These are phyloP conservation scores for Nepenthes alata DNA, from an alignment of 179 eudicot genomes.

Conservation along the genomic window DNA sequence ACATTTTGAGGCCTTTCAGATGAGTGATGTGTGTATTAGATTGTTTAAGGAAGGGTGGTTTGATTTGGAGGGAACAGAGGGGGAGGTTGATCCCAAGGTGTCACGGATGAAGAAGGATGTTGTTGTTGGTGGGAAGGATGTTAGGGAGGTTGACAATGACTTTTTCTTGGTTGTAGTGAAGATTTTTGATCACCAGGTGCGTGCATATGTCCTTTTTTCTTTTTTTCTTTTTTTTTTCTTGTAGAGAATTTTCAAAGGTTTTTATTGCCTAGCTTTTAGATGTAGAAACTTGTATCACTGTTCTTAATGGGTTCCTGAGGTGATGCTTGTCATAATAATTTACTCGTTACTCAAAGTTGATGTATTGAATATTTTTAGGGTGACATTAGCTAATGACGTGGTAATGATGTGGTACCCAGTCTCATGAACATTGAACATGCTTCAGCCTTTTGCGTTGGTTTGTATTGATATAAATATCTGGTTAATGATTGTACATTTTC, in stretches of 20 bases:
- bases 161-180: constrained; percentile 88
- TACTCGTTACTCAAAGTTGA: too few relatives aligned
- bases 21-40: constrained; percentile 91
- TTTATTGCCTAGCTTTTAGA: background rate
- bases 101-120: constrained; percentile 88
- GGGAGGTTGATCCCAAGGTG: constrained; percentile 59
- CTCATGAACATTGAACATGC: too few relatives aligned
- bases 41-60: constrained; percentile 91
- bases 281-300: too few relatives aligned
- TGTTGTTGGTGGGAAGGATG: constrained; percentile 89
- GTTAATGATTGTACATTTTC: too few relatives aligned
- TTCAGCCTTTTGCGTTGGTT: too few relatives aligned
- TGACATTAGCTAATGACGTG: too few relatives aligned
- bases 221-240: background rate
- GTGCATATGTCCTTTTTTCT: background rate
- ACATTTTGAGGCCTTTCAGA: constrained; percentile 94
- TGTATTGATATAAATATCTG: too few relatives aligned
- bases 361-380: too few relatives aligned
- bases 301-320: too few relatives aligned
- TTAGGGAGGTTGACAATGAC: constrained; percentile 78
- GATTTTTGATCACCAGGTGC: constrained; percentile 81
- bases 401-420: too few relatives aligned
- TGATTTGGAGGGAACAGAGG: constrained; percentile 49
- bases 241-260: background rate
- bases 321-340: too few relatives aligned